Base-by-base conservation (phyloP, 768 basidiomycete genomes). In the Naganishia friedmannii region DNA sequence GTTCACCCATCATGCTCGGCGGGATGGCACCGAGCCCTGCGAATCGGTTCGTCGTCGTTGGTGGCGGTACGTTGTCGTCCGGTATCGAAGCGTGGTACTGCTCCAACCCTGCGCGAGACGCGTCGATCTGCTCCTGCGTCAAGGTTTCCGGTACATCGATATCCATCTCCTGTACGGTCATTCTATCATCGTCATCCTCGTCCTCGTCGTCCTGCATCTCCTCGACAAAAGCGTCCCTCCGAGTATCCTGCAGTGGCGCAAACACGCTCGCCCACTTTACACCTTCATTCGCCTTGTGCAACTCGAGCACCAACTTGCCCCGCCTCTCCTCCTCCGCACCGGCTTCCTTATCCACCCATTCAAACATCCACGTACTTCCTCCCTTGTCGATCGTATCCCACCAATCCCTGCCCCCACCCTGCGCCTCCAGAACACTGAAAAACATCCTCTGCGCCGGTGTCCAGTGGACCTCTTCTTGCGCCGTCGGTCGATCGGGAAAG, bases 301-400 rank as follows among this genome's bases (percentile, higher is more conserved):
- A 83, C 76, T 96, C 90, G 23, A 97, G 81, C 0, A 90, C 88
- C 74, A 98, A 85, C 37, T 91, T 72, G 1, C 90, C 90, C 28
- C 42, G 10, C 3, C 28, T 29, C 57, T 42, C 37, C 28, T 54
- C 6, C n/a, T n/a, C n/a, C n/a, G n/a, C n/a, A n/a, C n/a, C n/a
- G 0, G 19, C 37, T 46, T 28, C 37, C 7, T 45, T 23, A 1
- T 8, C 46, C 9, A 63, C 66, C 53, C 56, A 57, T 74, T 96
- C 93, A 86, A 89, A 95, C 5, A 92, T 94, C 93, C 93, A 99
- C 75, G 91, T 87, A 76, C 91, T 90, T n/a, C 89, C 85, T 2
- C 88, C 85, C 0, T 90, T 82, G 65, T 87, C 86, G 72, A 99
- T 89, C 12, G 83, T 82, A 73, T 87, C 92, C 95, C 94, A 99